Conservation (phyloP, 176 grass and related monocot species). For the Cenchrus purpureus region DNA sequence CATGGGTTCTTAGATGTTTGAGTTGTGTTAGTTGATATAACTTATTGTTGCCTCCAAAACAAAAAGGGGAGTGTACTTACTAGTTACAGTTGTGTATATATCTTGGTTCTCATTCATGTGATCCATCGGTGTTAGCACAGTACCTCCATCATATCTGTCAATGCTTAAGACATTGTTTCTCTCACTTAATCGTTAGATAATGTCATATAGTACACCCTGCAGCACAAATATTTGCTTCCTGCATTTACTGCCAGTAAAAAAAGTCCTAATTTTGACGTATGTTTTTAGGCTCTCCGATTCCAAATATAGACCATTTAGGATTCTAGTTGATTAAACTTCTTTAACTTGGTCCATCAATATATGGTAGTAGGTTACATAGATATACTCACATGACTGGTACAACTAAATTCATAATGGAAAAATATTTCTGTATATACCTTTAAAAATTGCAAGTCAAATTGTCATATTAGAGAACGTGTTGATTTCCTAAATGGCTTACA, state of each 20-base stretch:
- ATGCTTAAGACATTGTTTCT: background rate
- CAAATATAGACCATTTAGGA: background rate
- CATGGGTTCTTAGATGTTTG: conserved; percentile 3
- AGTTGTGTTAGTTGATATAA: background rate
- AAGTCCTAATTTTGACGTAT: background rate
- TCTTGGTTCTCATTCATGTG: conserved; percentile 14
- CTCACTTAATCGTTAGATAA: background rate
- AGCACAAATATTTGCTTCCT: background rate
- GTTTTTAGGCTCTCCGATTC: background rate
- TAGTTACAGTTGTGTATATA: background rate
- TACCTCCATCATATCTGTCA: background rate
- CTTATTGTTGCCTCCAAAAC: background rate
- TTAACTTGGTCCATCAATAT: background rate
- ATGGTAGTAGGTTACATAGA: background rate
- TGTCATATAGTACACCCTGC: conserved; percentile 8
- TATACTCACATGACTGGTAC: background rate
- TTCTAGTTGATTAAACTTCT: background rate
- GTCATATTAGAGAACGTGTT: background rate
- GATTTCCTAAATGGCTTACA: background rate
- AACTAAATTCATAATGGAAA: background rate
- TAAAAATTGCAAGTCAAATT: background rate
- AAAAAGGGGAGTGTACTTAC: background rate
- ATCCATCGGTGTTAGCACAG: background rate
- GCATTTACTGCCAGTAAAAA: background rate
- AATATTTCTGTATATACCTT: background rate